These are phyloP conservation scores for Aspergillus aculeatinus DNA, from an alignment of 2,329 filamentous ascomycete genomes.

Conservation along the genomic window DNA sequence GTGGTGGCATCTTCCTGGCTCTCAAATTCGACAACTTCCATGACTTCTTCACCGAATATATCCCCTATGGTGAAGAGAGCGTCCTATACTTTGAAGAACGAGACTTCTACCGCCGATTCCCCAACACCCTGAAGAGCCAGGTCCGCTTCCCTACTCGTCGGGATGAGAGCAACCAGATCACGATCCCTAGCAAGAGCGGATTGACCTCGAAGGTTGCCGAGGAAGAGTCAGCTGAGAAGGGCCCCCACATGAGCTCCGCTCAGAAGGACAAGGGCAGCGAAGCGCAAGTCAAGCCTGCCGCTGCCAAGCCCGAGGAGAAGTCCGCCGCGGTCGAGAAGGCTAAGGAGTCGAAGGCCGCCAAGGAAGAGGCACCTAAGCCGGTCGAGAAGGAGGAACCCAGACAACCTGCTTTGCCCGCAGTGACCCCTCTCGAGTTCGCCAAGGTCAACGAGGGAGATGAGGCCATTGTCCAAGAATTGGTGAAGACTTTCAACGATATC, in stretches of 20 bases:
- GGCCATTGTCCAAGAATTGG: conserved; percentile 85
- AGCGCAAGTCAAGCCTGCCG: conserved; percentile 27
- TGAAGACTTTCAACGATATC: conserved; percentile 93
- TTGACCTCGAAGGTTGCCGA: conserved; percentile 76
- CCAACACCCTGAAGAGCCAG: conserved; percentile 52
- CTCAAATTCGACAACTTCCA: conserved; percentile 96
- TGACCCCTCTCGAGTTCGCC: conserved; percentile 74
- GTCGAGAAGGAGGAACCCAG: conserved; percentile 35
- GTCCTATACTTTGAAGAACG: conserved; percentile 95
- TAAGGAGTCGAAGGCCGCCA: conserved; percentile 31
- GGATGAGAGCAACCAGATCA: conserved; percentile 69
- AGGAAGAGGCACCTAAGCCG: conserved; percentile 31
- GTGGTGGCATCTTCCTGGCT: conserved; percentile 87
- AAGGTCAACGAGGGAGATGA: conserved; percentile 74
- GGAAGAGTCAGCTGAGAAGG: conserved; percentile 58
- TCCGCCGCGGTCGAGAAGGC: conserved; percentile 29
- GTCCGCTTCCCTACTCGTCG: conserved; percentile 36
- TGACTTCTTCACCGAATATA: conserved; percentile 97
- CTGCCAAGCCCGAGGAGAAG: conserved; percentile 30
- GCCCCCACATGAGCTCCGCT: conserved; percentile 49
- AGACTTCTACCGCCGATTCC: conserved; percentile 86
- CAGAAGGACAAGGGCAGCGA: conserved; percentile 29
- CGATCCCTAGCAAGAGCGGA: conserved; percentile 81
- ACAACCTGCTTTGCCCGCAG: conserved; percentile 47
- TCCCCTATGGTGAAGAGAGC: conserved; percentile 90